Evolutionary conservation across 2,329 filamentous ascomycete genomes (phyloP), one percentile per base, ranked within the genome.

Genomic region (Trichoderma atrobrunneum): DNA sequence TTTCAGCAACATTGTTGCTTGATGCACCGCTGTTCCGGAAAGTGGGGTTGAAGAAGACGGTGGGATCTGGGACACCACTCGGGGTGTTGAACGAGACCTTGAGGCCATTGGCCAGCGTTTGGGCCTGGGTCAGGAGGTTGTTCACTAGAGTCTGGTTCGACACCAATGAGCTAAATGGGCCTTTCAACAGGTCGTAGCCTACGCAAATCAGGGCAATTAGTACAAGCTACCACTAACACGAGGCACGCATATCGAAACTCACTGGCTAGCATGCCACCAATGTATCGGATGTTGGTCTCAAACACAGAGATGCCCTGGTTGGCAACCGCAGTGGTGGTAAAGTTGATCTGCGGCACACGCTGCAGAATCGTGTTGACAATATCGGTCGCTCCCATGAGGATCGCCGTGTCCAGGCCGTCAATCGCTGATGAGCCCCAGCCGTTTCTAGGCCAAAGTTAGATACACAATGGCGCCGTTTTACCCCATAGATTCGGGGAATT

Each of bases 231-330:
- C 11, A 1, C 11, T 26, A 8, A 10, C 11, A 24, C 14, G 21
- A 43, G 26, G 3, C 54, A 39, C 12, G 10, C 18, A 12, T 5
- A 18, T 18, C 7, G 8, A 48, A 30, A 63, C 76, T 24, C 75
- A 87, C 91, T 93, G 3, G 94, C 92, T 10, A 97, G 79, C 76
- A 97, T 85, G 18, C 94, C 94, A 11, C 89, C 94, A 1, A 97
- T 83, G 77, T 97, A 97, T 32, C 94, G 90, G 78, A 97, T 97
- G 0, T 93, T 97, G 0, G 93, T 97, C 82, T 97, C 94, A 77
- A 97, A 97, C 8, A 97, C 82, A 48, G 92, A 95, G 63, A 97
- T 89, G 11, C 85, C 81, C 1, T 85, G 81, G 2, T 84, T 77
- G 4, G 65, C 68, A 64, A 74, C 71, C 5, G 74, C 72, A 1